These are phyloP conservation scores for Penicillium daleae DNA, from an alignment of 495 filamentous ascomycete species.

Conservation along the genomic window DNA sequence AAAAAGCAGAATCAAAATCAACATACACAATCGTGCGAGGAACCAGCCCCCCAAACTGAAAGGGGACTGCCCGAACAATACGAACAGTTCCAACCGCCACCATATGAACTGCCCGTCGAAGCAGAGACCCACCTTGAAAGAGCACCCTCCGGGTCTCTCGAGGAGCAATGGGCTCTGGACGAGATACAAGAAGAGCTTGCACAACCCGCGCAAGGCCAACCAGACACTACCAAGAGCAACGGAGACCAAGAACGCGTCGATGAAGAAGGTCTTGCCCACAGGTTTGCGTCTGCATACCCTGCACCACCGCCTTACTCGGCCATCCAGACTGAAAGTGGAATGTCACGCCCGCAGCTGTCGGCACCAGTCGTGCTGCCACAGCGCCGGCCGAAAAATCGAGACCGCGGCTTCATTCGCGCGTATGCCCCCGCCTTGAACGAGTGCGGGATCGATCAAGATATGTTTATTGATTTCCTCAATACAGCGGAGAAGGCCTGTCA, in stretches of 20 bases:
- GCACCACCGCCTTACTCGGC: conserved; percentile 17
- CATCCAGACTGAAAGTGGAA: neutral
- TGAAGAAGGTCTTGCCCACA: conserved; percentile 17
- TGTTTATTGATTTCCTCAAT: conserved; percentile 58
- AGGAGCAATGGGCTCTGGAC: conserved; percentile 56
- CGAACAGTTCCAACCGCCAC: neutral
- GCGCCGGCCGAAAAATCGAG: conserved; percentile 35
- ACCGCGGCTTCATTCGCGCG: conserved; percentile 39
- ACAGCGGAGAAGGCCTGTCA: conserved; percentile 48
- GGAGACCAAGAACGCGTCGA: neutral
- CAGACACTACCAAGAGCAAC: neutral
- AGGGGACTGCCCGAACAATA: conserved; percentile 8
- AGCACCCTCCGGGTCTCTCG: conserved; percentile 27
- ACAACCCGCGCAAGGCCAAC: neutral
- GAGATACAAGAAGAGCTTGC: conserved; percentile 45
- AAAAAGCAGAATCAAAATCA: conserved; percentile 31
- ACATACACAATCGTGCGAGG: conserved; percentile 10
- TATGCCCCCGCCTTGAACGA: conserved; percentile 57
- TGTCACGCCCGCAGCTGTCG: conserved; percentile 39
- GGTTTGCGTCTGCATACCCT: conserved; percentile 28
- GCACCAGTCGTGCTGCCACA: conserved; percentile 42
- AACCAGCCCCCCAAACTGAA: conserved; percentile 15
- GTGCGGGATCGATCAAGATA: conserved; percentile 53
- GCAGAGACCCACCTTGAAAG: neutral
- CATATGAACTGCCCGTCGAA: neutral